Evolutionary conservation across 78 protist species (phyloP).

Genomic region (Dictyostelium brefeldianum): DNA sequence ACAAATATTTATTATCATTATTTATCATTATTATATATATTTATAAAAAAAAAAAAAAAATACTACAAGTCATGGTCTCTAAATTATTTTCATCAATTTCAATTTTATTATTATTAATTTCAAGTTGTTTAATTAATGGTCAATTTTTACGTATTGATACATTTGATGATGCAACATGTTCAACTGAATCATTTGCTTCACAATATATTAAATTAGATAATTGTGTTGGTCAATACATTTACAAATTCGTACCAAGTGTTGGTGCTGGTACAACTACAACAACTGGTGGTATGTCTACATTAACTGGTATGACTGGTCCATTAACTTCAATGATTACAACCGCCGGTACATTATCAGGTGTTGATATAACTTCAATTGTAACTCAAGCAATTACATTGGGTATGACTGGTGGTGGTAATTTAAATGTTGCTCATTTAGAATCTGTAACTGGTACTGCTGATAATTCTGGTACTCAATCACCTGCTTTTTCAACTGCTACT

Average conservation of each 20-base stretch:
- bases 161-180: neutral
- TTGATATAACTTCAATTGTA: neutral
- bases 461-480: neutral
- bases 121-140: neutral
- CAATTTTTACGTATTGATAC: neutral
- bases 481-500: neutral
- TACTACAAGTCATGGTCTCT: too few species aligned
- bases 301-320: neutral
- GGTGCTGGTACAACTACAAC: neutral
- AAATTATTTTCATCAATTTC: too few species aligned
- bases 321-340: neutral
- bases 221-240: conserved; percentile 13
- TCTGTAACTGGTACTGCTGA: neutral
- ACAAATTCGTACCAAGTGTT: neutral
- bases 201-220: neutral
- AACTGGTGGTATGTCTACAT: neutral
- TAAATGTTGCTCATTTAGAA: conserved; percentile 5
- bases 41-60: too few species aligned
- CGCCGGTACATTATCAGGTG: neutral
- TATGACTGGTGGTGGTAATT: neutral
- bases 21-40: too few species aligned
- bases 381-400: conserved; percentile 16
- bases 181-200: neutral
- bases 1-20: too few species aligned
- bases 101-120: too few species aligned